Percentiles rank a stretch among this genome's conserved stretches.
Evolutionary conservation across 208 protist genomes (phyloP).

Genomic region (Trypanosoma caninum): DNA sequence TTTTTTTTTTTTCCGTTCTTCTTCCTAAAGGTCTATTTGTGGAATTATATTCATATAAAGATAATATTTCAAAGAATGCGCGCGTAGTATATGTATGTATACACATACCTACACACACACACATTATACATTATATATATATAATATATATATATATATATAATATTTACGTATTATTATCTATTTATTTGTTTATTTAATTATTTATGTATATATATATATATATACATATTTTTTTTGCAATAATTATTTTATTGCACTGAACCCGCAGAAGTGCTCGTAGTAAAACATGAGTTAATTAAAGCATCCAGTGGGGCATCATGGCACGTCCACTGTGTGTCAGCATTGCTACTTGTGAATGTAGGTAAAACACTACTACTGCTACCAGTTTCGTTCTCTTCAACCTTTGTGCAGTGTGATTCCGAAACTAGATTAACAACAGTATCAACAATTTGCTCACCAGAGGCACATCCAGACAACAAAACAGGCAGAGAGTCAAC

Average conservation of each 20-base stretch:
- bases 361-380: constrained; percentile 12
- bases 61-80: too few relatives aligned
- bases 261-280: neutral
- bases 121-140: too few relatives aligned
- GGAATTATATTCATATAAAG: too few relatives aligned
- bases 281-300: constrained; percentile 12
- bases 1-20: neutral
- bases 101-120: too few relatives aligned
- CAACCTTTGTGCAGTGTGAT: neutral
- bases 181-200: too few relatives aligned
- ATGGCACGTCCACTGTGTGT: constrained; percentile 3
- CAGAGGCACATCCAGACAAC: neutral
- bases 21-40: too few relatives aligned
- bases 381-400: constrained; percentile 16
- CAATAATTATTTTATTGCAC: too few relatives aligned
- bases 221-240: too few relatives aligned
- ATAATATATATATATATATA: too few relatives aligned
- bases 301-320: constrained; percentile 22
- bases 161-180: too few relatives aligned
- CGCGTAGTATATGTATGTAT: too few relatives aligned
- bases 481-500: constrained; percentile 2
- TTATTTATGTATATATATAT: too few relatives aligned
- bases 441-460: neutral
- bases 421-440: neutral
- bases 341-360: constrained; percentile 9